These are phyloP conservation scores for Lotus japonicus DNA, from an alignment of 306 rosid species.

Conservation along the genomic window DNA sequence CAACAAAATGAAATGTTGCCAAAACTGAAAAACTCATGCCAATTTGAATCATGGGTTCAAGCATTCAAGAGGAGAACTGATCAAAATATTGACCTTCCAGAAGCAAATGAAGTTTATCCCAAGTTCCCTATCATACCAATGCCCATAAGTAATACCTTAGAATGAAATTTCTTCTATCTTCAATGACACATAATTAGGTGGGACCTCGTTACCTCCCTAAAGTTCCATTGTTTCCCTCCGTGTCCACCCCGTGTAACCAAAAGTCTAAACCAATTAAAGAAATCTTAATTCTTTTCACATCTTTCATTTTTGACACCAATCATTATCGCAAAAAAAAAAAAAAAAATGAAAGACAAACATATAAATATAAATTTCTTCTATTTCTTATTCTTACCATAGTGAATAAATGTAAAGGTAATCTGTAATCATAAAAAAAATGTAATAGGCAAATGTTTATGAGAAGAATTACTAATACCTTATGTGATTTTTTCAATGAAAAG, in stretches of 20 bases:
- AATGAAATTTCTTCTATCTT: conserved; percentile 16
- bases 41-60: conserved; percentile 11
- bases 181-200: background rate
- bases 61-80: conserved; percentile 2
- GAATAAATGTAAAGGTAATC: too few relatives aligned
- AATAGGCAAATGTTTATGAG: too few relatives aligned
- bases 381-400: too few relatives aligned
- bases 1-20: conserved; percentile 23
- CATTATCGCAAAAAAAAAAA: too few relatives aligned
- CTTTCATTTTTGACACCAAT: too few relatives aligned
- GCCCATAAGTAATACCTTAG: too few relatives aligned
- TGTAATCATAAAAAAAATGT: too few relatives aligned
- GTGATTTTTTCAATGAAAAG: too few relatives aligned
- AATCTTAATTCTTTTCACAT: too few relatives aligned
- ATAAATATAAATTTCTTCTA: too few relatives aligned
- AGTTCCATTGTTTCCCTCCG: conserved; percentile 5
- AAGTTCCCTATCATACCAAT: background rate
- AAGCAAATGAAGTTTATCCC: conserved; percentile 25
- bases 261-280: background rate
- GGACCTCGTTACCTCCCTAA: conserved; percentile 20
- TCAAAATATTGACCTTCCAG: conserved; percentile 43
- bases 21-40: conserved; percentile 13
- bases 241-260: background rate
- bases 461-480: too few relatives aligned
- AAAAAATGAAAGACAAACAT: too few relatives aligned